Conservation (phyloP, 139 green algal genomes). For the Yamagishiella unicocca region DNA sequence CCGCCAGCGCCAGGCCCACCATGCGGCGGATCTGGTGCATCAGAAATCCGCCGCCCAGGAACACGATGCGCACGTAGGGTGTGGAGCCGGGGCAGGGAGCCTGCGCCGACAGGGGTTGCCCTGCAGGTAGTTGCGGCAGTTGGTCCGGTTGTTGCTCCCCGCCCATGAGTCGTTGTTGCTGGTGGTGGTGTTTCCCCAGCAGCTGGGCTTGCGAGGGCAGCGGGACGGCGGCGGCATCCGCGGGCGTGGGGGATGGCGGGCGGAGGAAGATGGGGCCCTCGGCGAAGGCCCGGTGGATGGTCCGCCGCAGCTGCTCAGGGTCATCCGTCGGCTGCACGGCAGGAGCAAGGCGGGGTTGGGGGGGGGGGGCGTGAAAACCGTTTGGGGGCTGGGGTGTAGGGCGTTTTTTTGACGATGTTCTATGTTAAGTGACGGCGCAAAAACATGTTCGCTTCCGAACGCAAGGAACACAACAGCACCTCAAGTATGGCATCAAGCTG, state of each 20-base stretch:
- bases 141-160: not conserved
- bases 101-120: not conserved
- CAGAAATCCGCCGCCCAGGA: slow-evolving; percentile 36
- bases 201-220: not conserved
- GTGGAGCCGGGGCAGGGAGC: not conserved
- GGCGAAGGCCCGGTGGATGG: slow-evolving; percentile 3
- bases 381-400: no score
- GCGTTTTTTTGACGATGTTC: no score
- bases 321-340: slow-evolving; percentile 7
- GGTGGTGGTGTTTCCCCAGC: not conserved
- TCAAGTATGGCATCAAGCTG: no score
- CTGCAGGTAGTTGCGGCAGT: not conserved
- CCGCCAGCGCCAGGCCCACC: slow-evolving; percentile 37
- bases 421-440: no score
- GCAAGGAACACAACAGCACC: no score
- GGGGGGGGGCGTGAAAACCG: no score
- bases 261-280: slow-evolving; percentile 37
- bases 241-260: no score
- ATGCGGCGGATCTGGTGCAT: slow-evolving; percentile 48
- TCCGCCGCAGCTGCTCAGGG: slow-evolving; percentile 9
- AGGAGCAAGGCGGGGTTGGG: not conserved
- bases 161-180: not conserved
- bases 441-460: no score
- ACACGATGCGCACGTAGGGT: slow-evolving; percentile 37
- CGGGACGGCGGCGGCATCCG: no score